Base-by-base conservation (phyloP, 2,329 filamentous ascomycete genomes). In the Rachicladosporium sp. region DNA sequence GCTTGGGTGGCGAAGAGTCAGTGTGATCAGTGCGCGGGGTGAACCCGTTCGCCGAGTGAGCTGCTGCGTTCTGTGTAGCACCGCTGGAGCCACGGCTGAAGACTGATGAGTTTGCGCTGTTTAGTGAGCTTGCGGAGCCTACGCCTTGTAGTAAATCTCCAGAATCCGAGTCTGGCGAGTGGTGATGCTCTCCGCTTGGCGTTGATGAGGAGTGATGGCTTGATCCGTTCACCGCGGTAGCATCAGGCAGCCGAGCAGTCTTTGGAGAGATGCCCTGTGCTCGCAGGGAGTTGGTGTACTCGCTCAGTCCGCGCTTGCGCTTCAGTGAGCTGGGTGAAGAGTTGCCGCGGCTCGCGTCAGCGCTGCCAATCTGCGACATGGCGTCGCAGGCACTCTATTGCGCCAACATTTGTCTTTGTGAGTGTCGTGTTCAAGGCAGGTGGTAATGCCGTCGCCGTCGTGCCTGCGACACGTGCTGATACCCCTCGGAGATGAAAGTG, bases 101-200 rank as follows among this genome's bases (percentile, higher is more conserved):
- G 49, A 81, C 69, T 40, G 84, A 85, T 33, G 80, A 85, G 37
- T 72, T 72, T 40, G 78, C 75, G 64, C 79, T 86, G 42, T 73
- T 70, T 55, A 79, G 71, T 42, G 82, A 86, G 62, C 78, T 84
- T 42, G 78, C 74, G 37, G 82, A 87, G 52, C 76, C 80, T 50
- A 78, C 71, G 46, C 76, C 78, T 59, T 80, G 81, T 54, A 81
- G 70, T 38, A 79, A 71, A 53, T 87, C 80, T 59, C 75, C 76
- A 36, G 56, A 48, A 41, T 58, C 54, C 38, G 53, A 51, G 40
- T 52, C 48, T 33, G 54, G 53, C 8, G 55, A 55, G 23, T 52
- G 47, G 23, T 42, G 46, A 35, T 41, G 31, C 38, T 35, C 29
- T 23, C 36, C 43, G 36, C 32, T 40, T 36, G 33, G 33, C 21